A percentile compares a stretch with the other conserved stretches of the same genome.
These are phyloP conservation scores for Xylariaceae sp. DNA, from an alignment of 2,329 filamentous ascomycete genomes.

Conservation along the genomic window DNA sequence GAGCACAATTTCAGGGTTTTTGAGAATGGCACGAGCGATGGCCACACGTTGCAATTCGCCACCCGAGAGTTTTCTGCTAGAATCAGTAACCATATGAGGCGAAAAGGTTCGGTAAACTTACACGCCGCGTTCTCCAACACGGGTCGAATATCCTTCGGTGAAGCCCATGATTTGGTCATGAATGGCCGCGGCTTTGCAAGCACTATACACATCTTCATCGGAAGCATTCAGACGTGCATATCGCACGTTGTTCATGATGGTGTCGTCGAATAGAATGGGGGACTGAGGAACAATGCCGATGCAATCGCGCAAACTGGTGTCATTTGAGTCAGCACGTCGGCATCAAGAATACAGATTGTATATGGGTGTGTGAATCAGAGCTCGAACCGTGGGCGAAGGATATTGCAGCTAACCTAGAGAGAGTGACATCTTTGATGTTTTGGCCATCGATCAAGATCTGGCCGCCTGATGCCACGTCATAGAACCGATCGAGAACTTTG, in stretches of 20 bases:
- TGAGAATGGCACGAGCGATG: slow-evolving; percentile 68
- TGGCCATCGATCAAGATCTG: slow-evolving; percentile 44
- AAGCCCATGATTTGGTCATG: slow-evolving; percentile 52
- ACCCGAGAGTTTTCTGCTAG: slow-evolving; percentile 56
- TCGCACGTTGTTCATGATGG: slow-evolving; percentile 52
- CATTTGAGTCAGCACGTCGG: slow-evolving; percentile 10
- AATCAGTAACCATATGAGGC: slow-evolving; percentile 12
- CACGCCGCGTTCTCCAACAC: slow-evolving; percentile 50
- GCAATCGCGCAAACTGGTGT: slow-evolving; percentile 38
- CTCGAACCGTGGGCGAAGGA: background rate
- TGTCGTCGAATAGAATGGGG: slow-evolving; percentile 49
- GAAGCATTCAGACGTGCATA: slow-evolving; percentile 48
- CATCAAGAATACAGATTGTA: background rate
- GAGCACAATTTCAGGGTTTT: slow-evolving; percentile 69
- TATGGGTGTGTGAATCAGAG: background rate
- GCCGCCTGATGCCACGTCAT: slow-evolving; percentile 44
- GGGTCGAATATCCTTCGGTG: slow-evolving; percentile 49
- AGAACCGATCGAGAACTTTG: slow-evolving; percentile 49
- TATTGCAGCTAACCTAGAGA: slow-evolving; percentile 27
- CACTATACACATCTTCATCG: slow-evolving; percentile 47
- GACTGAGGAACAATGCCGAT: slow-evolving; percentile 45
- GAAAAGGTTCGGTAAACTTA: slow-evolving; percentile 26
- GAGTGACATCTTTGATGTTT: slow-evolving; percentile 40
- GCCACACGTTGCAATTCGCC: slow-evolving; percentile 65
- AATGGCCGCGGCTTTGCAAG: slow-evolving; percentile 51